Conservation (phyloP, 1,284 basidiomycete species). For the Ceratobasidium sp. region DNA sequence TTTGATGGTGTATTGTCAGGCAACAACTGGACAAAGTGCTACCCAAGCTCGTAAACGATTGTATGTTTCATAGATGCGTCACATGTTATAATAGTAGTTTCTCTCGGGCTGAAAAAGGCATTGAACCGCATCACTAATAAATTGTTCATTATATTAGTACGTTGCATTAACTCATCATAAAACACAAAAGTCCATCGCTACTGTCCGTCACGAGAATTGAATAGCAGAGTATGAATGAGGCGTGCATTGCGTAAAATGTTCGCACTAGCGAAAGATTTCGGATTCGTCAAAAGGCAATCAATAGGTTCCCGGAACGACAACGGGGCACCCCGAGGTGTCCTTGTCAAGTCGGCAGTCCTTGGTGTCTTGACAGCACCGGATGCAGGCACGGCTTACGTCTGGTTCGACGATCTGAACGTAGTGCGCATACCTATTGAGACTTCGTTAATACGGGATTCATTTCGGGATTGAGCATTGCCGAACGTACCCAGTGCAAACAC, state of each 20-base stretch:
- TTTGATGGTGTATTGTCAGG: too few relatives aligned
- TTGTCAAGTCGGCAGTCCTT: conserved; percentile 45
- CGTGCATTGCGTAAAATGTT: not conserved
- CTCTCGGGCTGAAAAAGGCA: too few relatives aligned
- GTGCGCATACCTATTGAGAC: conserved; percentile 45
- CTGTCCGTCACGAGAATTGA: conserved; percentile 16
- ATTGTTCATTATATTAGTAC: too few relatives aligned
- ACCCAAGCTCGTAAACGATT: too few relatives aligned
- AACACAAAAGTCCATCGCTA: too few relatives aligned
- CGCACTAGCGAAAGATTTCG: conserved; percentile 2
- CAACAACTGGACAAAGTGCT: too few relatives aligned
- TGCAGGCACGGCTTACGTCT: conserved; percentile 48
- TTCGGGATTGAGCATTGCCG: not conserved
- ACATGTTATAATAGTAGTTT: too few relatives aligned
- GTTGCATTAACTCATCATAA: too few relatives aligned
- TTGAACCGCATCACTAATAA: too few relatives aligned
- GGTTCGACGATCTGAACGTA: conserved; percentile 53
- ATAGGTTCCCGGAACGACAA: conserved; percentile 47
- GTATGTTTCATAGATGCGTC: too few relatives aligned
- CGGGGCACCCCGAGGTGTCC: conserved; percentile 46
- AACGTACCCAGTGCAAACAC: conserved; percentile 48
- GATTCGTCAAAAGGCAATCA: conserved; percentile 1
- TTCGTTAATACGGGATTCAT: not conserved
- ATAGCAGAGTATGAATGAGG: not conserved
- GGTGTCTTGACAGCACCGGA: conserved; percentile 51